A percentile compares a stretch with the other conserved stretches of the same genome.
These are phyloP conservation scores for Wickerhamomyces bovis DNA, from an alignment of 805 yeast species.

Conservation along the genomic window DNA sequence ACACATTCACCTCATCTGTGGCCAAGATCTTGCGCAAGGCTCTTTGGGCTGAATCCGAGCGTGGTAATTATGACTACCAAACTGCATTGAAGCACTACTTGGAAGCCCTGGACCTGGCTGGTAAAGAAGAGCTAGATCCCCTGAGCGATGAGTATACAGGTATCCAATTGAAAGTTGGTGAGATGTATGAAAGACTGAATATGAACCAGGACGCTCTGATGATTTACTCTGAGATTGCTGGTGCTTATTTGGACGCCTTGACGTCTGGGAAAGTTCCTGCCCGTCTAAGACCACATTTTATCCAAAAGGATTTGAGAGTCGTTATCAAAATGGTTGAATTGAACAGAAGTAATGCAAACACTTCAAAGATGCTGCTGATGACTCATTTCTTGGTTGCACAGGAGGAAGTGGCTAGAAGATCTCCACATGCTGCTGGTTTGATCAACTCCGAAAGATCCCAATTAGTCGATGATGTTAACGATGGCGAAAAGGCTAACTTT, in stretches of 20 bases:
- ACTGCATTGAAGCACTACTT: constrained; percentile 68
- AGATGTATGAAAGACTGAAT: constrained; percentile 71
- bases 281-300: constrained; percentile 43
- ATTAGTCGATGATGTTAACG: not conserved
- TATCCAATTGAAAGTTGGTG: constrained; percentile 78
- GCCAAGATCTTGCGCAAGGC: constrained; percentile 71
- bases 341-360: constrained; percentile 38
- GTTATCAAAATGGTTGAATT: constrained; percentile 62
- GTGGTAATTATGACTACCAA: constrained; percentile 47
- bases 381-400: constrained; percentile 64
- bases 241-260: constrained; percentile 50
- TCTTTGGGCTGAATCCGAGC: constrained; percentile 76
- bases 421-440: constrained; percentile 28
- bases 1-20: constrained; percentile 61
- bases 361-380: constrained; percentile 50
- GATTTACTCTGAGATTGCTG: constrained; percentile 61
- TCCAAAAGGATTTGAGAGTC: constrained; percentile 66
- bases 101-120: constrained; percentile 64
- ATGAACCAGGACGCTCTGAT: constrained; percentile 58
- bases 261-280: constrained; percentile 30
- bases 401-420: constrained; percentile 47
- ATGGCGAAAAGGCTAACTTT: not conserved
- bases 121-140: constrained; percentile 46
- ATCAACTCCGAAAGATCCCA: constrained; percentile 24
- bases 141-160: constrained; percentile 84